phyloP scores from a whole-genome alignment of 768 basidiomycete genomes.

The Mycena polygramma region DNA sequence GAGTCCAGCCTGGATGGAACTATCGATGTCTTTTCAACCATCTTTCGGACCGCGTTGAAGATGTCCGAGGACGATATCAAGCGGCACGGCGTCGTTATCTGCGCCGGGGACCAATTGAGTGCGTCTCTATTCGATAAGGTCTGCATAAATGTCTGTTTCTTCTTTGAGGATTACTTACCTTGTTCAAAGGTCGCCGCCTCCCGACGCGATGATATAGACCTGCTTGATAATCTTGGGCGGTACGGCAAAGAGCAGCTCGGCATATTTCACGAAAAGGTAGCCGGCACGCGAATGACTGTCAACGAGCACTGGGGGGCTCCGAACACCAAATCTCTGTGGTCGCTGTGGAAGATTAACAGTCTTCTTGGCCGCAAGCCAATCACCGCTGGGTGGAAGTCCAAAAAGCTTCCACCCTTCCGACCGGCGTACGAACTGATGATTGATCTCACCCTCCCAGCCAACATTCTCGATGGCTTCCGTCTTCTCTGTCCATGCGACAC shows the following conservation, averaged over 20 bases:
- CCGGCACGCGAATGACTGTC: slow-evolving; percentile 35
- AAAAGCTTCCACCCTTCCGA: slow-evolving; percentile 1
- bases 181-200: too few relatives aligned
- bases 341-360: slow-evolving; percentile 29
- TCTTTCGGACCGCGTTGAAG: not conserved
- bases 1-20: slow-evolving; percentile 36
- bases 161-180: too few relatives aligned
- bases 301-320: slow-evolving; percentile 48
- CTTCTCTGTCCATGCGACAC: not conserved
- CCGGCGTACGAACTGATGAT: slow-evolving; percentile 21
- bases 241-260: not conserved
- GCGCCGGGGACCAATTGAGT: not conserved
- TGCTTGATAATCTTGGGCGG: too few relatives aligned
- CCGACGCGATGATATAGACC: too few relatives aligned
- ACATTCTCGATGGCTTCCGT: slow-evolving; percentile 5
- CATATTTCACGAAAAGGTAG: slow-evolving; percentile 44
- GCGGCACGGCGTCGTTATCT: not conserved
- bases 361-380: slow-evolving; percentile 25
- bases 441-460: not conserved
- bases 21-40: slow-evolving; percentile 9
- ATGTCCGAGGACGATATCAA: not conserved
- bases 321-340: slow-evolving; percentile 38
- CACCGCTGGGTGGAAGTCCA: not conserved
- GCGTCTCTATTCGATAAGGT: not conserved
- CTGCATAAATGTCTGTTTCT: not conserved